Conservation (phyloP, 2,329 filamentous ascomycete species). For the Botrytis fragariae region DNA sequence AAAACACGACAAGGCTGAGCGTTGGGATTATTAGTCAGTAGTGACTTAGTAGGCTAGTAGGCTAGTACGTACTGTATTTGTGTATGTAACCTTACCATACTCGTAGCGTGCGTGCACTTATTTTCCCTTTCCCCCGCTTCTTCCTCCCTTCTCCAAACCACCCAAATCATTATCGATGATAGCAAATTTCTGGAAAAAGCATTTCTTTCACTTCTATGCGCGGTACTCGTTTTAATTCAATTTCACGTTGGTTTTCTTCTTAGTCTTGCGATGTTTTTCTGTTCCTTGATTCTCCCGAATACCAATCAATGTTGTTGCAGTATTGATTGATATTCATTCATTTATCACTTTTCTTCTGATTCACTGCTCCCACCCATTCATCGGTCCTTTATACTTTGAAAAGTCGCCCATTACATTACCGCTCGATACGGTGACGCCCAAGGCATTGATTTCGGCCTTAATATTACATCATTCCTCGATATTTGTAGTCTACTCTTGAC, state of each 20-base stretch:
- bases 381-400: not conserved
- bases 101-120: not conserved
- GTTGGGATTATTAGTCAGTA: not conserved
- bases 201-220: not conserved
- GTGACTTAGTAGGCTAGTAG: not conserved
- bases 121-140: not conserved
- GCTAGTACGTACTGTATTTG: not conserved
- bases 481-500: not conserved
- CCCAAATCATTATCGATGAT: not conserved
- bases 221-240: not conserved
- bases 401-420: not conserved
- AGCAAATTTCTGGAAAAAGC: not conserved
- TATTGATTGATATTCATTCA: not conserved
- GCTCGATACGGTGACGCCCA: not conserved
- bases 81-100: not conserved
- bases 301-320: not conserved
- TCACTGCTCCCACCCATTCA: not conserved
- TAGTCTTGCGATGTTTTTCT: constrained; percentile 1
- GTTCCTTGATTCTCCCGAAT: not conserved
- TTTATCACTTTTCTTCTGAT: not conserved
- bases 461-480: not conserved
- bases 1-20: not conserved
- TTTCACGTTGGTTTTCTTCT: not conserved
- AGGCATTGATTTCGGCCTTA: not conserved
- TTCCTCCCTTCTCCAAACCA: not conserved